A percentile compares a stretch with the other conserved stretches of the same genome.
Conservation (phyloP, 495 filamentous ascomycete species). For the Pseudoneurospora amorphoporcata region DNA sequence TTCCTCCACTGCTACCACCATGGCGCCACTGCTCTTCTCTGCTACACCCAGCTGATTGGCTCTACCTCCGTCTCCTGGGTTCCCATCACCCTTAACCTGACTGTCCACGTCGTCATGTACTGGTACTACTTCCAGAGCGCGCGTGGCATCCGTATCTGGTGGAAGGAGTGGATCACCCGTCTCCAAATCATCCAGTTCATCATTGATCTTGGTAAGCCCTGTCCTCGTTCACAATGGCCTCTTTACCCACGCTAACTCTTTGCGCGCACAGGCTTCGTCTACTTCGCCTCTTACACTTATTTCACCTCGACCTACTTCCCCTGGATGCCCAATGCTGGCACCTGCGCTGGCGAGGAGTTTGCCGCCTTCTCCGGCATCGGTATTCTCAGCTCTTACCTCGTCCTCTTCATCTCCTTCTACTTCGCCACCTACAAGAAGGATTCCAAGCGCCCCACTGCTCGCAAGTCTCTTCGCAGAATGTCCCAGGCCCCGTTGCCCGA, state of each 20-base stretch:
- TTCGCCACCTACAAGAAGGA: constrained; percentile 91
- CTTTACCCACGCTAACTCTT: constrained; percentile 9
- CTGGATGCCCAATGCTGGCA: constrained; percentile 68
- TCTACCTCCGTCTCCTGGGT: constrained; percentile 73
- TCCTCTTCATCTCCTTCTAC: constrained; percentile 99
- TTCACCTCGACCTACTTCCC: constrained; percentile 88
- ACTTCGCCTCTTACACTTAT: constrained; percentile 93
- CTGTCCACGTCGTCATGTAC: constrained; percentile 59
- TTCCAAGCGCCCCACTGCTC: constrained; percentile 48
- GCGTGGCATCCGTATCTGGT: constrained; percentile 74
- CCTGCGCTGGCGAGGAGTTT: constrained; percentile 94
- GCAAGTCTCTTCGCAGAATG: constrained; percentile 46
- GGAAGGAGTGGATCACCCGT: constrained; percentile 84
- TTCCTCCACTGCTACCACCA: constrained; percentile 86
- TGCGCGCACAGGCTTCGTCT: constrained; percentile 62
- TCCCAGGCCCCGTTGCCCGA: constrained; percentile 43
- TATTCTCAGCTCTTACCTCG: constrained; percentile 84
- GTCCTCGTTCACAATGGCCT: not conserved
- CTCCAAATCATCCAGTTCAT: constrained; percentile 79
- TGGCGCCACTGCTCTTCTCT: constrained; percentile 72
- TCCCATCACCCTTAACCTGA: constrained; percentile 65
- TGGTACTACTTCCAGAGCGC: constrained; percentile 77
- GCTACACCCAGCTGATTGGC: constrained; percentile 75
- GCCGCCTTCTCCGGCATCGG: constrained; percentile 88
- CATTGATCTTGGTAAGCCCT: constrained; percentile 58